Conservation (phyloP, 176 grass and related monocot species). For the Alopecurus myosuroides region DNA sequence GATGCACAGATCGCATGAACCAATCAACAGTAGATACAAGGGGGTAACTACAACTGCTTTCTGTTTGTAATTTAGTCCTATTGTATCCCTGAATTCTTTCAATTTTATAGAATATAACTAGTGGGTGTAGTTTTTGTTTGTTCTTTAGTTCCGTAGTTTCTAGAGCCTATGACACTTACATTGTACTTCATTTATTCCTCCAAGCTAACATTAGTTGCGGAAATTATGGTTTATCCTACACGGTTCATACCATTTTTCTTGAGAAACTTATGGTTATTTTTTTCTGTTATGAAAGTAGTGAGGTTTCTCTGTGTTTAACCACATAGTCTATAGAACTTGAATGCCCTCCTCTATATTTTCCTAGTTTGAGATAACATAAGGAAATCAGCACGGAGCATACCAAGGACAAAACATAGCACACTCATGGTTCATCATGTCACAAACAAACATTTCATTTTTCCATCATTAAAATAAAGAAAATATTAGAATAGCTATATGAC, state of each 20-base stretch:
- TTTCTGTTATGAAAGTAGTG: not conserved
- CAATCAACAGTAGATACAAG: too few relatives aligned
- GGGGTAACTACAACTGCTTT: not conserved
- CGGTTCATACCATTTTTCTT: not conserved
- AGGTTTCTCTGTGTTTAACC: not conserved
- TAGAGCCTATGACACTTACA: not conserved
- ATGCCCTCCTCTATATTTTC: not conserved
- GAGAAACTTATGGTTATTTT: not conserved
- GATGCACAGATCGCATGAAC: too few relatives aligned
- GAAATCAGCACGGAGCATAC: not conserved
- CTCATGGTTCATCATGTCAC: not conserved
- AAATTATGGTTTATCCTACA: not conserved
- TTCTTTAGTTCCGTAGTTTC: not conserved
- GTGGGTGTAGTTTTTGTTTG: not conserved
- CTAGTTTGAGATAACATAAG: not conserved
- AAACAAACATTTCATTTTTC: not conserved
- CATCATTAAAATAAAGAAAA: not conserved
- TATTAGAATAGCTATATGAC: not conserved
- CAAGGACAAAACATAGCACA: not conserved
- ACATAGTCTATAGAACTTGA: not conserved
- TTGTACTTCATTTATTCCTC: not conserved
- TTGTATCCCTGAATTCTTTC: not conserved
- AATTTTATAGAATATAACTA: not conserved
- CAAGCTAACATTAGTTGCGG: not conserved
- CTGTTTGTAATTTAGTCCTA: not conserved